Conservation (phyloP, 768 basidiomycete species). For the Harrya chromipes region DNA sequence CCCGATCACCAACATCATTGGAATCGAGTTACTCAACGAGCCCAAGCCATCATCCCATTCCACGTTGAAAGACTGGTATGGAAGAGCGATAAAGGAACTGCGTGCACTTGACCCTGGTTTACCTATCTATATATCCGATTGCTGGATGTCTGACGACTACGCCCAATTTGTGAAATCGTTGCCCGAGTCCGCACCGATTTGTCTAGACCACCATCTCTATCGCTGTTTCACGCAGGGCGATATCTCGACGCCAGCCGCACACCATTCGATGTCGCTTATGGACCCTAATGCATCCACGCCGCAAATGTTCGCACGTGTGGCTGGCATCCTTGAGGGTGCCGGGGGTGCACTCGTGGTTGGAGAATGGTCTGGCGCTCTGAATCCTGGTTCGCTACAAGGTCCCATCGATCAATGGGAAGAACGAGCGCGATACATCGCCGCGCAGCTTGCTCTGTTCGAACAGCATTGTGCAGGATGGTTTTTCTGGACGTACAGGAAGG, state of each 20-base stretch:
- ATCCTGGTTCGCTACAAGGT: conserved; percentile 57
- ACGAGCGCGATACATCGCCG: conserved; percentile 49
- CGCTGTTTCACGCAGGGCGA: conserved; percentile 72
- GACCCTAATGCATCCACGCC: conserved; percentile 40
- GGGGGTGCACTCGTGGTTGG: conserved; percentile 64
- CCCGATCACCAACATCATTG: conserved; percentile 45
- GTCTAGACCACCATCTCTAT: conserved; percentile 82
- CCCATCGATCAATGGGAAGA: conserved; percentile 41
- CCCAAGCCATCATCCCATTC: conserved; percentile 50
- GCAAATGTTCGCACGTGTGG: conserved; percentile 38
- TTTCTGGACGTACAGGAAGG: conserved; percentile 85
- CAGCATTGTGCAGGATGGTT: conserved; percentile 67
- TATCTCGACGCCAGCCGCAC: conserved; percentile 45
- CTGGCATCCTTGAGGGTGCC: conserved; percentile 32
- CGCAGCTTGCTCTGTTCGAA: conserved; percentile 68
- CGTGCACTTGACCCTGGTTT: conserved; percentile 50
- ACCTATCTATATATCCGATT: conserved; percentile 73
- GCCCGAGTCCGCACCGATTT: conserved; percentile 40
- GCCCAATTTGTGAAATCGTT: conserved; percentile 47
- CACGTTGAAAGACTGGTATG: conserved; percentile 62
- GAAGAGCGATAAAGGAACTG: conserved; percentile 49
- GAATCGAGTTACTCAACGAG: conserved; percentile 60
- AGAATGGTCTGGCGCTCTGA: conserved; percentile 78
- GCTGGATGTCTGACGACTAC: conserved; percentile 70
- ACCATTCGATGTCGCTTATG: conserved; percentile 51